These are phyloP conservation scores for Mycena alexandri DNA, from an alignment of 768 basidiomycete species.

Conservation along the genomic window DNA sequence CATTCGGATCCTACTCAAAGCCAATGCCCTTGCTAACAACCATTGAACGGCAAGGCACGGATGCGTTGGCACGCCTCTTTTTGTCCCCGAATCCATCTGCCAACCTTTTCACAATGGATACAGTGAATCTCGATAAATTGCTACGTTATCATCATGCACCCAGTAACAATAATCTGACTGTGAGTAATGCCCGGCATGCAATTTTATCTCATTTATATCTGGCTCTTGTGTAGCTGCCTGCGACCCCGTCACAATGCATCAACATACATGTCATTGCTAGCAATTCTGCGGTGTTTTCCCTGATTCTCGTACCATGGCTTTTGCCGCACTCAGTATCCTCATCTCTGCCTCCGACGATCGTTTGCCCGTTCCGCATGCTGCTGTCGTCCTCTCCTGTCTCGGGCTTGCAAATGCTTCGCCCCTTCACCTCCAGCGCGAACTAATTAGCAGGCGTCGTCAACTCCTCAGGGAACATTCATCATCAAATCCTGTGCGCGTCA, in stretches of 20 bases:
- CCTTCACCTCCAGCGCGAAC: no score
- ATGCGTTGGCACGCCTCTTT: background rate
- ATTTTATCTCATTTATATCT: background rate
- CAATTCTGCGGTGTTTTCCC: no score
- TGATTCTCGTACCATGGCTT: background rate
- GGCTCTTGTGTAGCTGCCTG: background rate
- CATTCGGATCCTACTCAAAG: no score
- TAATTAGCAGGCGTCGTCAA: background rate
- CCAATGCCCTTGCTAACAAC: no score
- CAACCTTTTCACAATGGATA: background rate
- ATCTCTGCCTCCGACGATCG: no score
- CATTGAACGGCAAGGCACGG: background rate
- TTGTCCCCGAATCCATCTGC: background rate
- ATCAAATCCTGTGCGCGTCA: background rate
- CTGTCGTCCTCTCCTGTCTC: no score
- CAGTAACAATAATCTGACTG: no score
- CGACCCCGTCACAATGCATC: background rate
- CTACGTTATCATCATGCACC: background rate
- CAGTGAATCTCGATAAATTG: background rate
- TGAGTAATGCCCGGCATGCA: background rate
- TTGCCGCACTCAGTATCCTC: no score
- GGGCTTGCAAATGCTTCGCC: no score
- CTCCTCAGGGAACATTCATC: background rate
- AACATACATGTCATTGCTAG: no score
- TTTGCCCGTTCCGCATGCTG: no score